Conservation (phyloP, 805 yeast species). For the Wickerhamomyces canadensis region DNA sequence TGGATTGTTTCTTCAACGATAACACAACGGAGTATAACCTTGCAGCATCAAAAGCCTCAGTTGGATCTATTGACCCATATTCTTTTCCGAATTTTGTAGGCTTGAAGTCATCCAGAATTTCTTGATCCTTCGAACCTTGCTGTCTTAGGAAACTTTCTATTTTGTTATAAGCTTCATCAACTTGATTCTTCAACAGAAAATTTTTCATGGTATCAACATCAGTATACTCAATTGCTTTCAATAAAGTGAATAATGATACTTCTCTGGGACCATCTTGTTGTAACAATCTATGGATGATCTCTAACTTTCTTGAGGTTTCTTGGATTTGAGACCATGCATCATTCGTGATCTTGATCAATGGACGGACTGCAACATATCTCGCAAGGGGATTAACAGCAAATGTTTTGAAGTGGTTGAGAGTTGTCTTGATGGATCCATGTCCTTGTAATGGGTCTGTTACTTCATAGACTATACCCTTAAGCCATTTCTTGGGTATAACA, state of each 20-base stretch:
- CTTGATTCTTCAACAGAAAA: constrained; percentile 11
- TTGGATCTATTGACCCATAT: constrained; percentile 4
- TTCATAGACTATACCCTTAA: constrained; percentile 21
- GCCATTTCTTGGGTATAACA: constrained; percentile 38
- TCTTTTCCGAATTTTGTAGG: constrained; percentile 13
- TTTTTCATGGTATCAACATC: constrained; percentile 24
- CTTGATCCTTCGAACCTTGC: constrained; percentile 22
- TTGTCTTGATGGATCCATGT: constrained; percentile 28
- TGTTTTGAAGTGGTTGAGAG: constrained; percentile 22
- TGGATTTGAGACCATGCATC: constrained; percentile 37
- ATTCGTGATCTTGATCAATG: constrained; percentile 34
- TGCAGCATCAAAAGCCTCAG: constrained; percentile 19
- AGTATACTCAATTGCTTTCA: constrained; percentile 28
- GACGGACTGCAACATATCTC: constrained; percentile 26
- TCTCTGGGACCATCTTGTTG: constrained; percentile 37
- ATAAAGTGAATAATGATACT: constrained; percentile 33
- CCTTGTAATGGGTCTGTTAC: constrained; percentile 12
- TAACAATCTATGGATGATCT: constrained; percentile 39
- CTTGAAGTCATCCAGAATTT: constrained; percentile 18
- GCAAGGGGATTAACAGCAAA: constrained; percentile 29
- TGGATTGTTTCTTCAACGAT: constrained; percentile 42
- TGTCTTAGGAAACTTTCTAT: no score
- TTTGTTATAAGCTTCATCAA: constrained; percentile 26
- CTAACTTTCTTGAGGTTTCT: constrained; percentile 35
- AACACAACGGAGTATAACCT: constrained; percentile 41